phyloP scores from a whole-genome alignment of 1,139 yeast species.

The Pichia sp. region DNA sequence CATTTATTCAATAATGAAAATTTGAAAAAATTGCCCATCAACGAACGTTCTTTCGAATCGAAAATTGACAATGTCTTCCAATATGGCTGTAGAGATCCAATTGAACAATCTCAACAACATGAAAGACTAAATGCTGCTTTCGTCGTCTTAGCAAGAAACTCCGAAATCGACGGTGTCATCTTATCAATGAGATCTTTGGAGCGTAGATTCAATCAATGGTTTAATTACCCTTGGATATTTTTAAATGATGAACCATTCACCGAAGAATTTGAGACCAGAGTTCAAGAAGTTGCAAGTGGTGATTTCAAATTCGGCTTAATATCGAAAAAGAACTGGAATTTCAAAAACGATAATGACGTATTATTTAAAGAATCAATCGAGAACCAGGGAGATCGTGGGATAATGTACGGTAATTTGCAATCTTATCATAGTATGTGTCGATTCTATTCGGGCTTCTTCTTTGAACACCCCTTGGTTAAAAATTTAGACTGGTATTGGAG shows the following conservation, averaged over 20 bases:
- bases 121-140: constrained; percentile 67
- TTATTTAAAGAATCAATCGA: constrained; percentile 49
- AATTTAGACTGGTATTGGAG: constrained; percentile 89
- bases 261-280: constrained; percentile 50
- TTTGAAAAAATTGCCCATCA: constrained; percentile 25
- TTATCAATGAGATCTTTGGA: constrained; percentile 68
- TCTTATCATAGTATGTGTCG: constrained; percentile 70
- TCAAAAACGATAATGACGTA: constrained; percentile 34
- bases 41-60: constrained; percentile 31
- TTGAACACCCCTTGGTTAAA: constrained; percentile 60
- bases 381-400: constrained; percentile 70
- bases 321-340: constrained; percentile 50
- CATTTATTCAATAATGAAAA: constrained; percentile 15
- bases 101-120: constrained; percentile 25
- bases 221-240: constrained; percentile 82
- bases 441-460: constrained; percentile 72
- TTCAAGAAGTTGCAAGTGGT: constrained; percentile 45
- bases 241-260: constrained; percentile 71
- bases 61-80: constrained; percentile 39
- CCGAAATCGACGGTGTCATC: constrained; percentile 63
- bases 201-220: constrained; percentile 86
- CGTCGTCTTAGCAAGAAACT: constrained; percentile 74
- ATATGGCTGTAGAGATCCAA: constrained; percentile 44
- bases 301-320: constrained; percentile 60
- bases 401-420: constrained; percentile 73